phyloP scores from a whole-genome alignment of 305 asterid species.

The Fraxinus greggii region DNA sequence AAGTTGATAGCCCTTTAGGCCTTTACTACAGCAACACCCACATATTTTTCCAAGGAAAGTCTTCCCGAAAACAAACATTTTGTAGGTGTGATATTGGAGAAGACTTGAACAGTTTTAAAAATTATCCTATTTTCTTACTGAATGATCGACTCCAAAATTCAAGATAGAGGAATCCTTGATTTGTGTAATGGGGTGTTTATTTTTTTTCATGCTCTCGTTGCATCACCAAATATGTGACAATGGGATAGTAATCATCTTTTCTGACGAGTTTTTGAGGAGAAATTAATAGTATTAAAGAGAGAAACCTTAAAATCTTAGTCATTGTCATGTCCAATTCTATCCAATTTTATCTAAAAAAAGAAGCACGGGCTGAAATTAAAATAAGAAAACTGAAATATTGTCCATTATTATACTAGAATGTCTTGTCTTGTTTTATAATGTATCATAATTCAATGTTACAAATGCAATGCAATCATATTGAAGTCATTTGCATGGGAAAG shows the following conservation, averaged over 20 bases:
- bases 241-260: no score
- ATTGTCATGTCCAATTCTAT: background rate
- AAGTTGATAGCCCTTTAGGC: background rate
- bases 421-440: background rate
- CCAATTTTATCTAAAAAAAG: background rate
- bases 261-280: background rate
- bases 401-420: no score
- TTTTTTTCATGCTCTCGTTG: background rate
- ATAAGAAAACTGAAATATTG: no score
- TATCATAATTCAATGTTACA: background rate
- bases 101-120: background rate
- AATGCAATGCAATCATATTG: background rate
- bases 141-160: background rate
- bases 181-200: background rate
- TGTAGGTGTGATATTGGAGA: no score
- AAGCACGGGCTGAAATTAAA: background rate
- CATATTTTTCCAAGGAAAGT: background rate
- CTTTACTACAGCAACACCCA: background rate
- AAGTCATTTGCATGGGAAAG: constrained; percentile 16
- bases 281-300: no score
- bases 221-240: background rate
- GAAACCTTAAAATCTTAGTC: background rate
- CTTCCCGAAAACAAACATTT: background rate
- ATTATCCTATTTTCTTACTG: background rate
- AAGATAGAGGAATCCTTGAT: background rate